Conservation (phyloP, 2,329 filamentous ascomycete genomes). For the Trichoderma simmonsii region DNA sequence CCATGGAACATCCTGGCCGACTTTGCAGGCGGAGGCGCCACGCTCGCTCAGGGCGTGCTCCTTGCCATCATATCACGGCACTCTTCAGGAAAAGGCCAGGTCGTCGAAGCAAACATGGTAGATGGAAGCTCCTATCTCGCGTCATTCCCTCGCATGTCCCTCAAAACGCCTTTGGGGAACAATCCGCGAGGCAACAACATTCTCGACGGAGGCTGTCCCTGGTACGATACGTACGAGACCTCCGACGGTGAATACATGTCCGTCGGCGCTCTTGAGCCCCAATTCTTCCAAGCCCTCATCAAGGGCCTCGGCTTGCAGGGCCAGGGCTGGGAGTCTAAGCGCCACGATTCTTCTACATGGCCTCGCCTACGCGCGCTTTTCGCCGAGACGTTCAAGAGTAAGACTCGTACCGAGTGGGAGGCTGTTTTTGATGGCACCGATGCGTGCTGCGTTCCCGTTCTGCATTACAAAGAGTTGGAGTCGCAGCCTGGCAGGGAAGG, state of each 20-base stretch:
- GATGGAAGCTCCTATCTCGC: slow-evolving; percentile 80
- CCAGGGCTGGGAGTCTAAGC: slow-evolving; percentile 48
- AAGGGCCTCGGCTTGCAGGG: slow-evolving; percentile 60
- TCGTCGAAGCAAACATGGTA: slow-evolving; percentile 96
- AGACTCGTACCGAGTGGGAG: slow-evolving; percentile 79
- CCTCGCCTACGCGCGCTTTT: slow-evolving; percentile 61
- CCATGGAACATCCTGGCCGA: slow-evolving; percentile 85
- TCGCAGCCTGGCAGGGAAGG: slow-evolving; percentile 47
- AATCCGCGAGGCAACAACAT: slow-evolving; percentile 68
- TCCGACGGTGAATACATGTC: slow-evolving; percentile 76
- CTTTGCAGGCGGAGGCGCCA: slow-evolving; percentile 84
- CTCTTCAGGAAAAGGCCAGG: slow-evolving; percentile 68
- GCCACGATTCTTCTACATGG: slow-evolving; percentile 65
- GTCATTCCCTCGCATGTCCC: slow-evolving; percentile 68
- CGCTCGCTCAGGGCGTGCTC: slow-evolving; percentile 77
- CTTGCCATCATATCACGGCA: slow-evolving; percentile 70
- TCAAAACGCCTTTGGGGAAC: slow-evolving; percentile 61
- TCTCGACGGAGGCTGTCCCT: slow-evolving; percentile 82
- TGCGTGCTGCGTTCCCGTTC: slow-evolving; percentile 86
- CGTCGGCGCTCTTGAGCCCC: slow-evolving; percentile 85
- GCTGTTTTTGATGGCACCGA: slow-evolving; percentile 82
- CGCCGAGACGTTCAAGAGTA: slow-evolving; percentile 60
- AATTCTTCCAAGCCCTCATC: slow-evolving; percentile 72
- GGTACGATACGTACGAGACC: slow-evolving; percentile 86
- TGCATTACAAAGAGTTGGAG: slow-evolving; percentile 72